Conservation (phyloP, 225 moss, liverwort and hornwort species). For the Pseudisothecium myosuroides region DNA sequence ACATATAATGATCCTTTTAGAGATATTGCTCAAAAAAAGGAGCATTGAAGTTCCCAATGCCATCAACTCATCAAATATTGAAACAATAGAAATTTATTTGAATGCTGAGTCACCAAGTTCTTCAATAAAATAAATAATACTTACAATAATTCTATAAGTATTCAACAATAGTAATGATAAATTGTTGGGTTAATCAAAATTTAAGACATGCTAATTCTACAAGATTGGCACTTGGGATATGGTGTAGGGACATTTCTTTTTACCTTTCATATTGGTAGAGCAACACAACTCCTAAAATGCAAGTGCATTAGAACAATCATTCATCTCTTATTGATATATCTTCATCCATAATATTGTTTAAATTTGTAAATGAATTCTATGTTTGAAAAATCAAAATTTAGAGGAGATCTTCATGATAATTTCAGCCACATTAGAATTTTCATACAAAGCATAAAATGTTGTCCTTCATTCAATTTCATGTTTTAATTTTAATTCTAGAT, state of each 20-base stretch:
- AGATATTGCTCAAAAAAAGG: fast-evolving
- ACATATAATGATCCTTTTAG: neutral
- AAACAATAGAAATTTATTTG: neutral
- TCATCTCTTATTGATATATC: neutral
- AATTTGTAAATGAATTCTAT: neutral
- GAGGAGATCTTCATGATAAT: too few relatives aligned
- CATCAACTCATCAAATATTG: neutral
- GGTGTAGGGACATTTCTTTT: neutral
- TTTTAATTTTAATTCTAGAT: neutral
- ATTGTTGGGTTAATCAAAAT: too few relatives aligned
- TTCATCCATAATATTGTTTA: neutral
- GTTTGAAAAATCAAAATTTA: neutral
- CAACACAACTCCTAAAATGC: fast-evolving
- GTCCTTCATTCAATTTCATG: fast-evolving
- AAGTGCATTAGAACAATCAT: neutral
- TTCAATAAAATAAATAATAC: fast-evolving
- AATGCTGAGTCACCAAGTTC: neutral
- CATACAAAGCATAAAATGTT: neutral
- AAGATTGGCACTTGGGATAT: fast-evolving
- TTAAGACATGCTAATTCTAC: neutral
- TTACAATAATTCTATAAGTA: neutral
- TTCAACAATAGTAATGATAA: too few relatives aligned
- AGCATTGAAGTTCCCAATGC: neutral
- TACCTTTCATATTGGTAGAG: neutral
- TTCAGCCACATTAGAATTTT: neutral